Conservation (phyloP, 306 rosid species). For the cucumber (Cucumis sativus) region Cucumber_9930_V3 NC_026657.2:28745001-28745500, state of each 20-base stretch:
- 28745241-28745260: slow-evolving; percentile 7
- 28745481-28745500: background rate
- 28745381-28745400: background rate
- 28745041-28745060: background rate
- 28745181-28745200: background rate
- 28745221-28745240: background rate
- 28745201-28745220: background rate
- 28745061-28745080: background rate
- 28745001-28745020: background rate
- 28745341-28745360: background rate
- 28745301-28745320: slow-evolving; percentile 1
- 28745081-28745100: background rate
- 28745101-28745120: background rate
- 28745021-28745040: background rate
- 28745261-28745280: background rate
- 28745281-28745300: background rate
- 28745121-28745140: background rate
- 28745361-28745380: background rate
- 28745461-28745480: background rate
- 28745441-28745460: background rate
- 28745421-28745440: background rate
- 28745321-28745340: background rate
- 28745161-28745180: background rate
- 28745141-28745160: background rate
- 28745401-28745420: background rate